Conservation (phyloP, 164 flowering plant genomes). For the Berberis vulgaris region DNA sequence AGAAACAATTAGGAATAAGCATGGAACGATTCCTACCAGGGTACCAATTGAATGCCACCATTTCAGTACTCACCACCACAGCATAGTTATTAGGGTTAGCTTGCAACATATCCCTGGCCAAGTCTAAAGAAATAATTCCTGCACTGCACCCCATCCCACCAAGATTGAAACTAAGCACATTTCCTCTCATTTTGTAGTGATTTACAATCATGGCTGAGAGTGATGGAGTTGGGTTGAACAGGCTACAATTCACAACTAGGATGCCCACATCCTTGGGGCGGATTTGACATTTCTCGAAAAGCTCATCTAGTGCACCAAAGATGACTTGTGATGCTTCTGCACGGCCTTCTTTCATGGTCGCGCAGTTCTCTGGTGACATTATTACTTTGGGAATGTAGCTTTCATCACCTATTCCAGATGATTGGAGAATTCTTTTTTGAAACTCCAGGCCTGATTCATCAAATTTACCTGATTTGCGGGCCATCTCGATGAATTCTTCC, state of each 20-base stretch:
- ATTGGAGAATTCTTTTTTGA: constrained; percentile 45
- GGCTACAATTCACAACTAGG: constrained; percentile 37
- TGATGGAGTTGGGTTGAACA: constrained; percentile 79
- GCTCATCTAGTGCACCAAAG: constrained; percentile 87
- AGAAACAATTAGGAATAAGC: constrained; percentile 85
- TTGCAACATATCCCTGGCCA: constrained; percentile 83
- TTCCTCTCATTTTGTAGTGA: constrained; percentile 93
- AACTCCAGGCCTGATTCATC: constrained; percentile 62
- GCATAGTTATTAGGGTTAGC: constrained; percentile 75
- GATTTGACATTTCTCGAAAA: constrained; percentile 57
- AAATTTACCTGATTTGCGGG: constrained; percentile 57
- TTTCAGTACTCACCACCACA: constrained; percentile 83
- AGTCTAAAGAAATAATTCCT: constrained; percentile 57
- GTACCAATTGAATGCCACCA: constrained; percentile 82
- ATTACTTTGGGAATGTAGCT: constrained; percentile 68
- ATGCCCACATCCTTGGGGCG: constrained; percentile 84
- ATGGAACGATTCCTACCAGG: constrained; percentile 68
- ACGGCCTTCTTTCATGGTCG: constrained; percentile 88
- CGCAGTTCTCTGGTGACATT: constrained; percentile 28
- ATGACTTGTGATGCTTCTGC: constrained; percentile 70
- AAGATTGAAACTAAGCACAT: constrained; percentile 72
- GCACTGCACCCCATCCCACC: constrained; percentile 98
- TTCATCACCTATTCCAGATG: constrained; percentile 87
- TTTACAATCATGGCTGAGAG: constrained; percentile 92
- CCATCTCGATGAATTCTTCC: constrained; percentile 51